Percentiles rank a stretch among this genome's conserved stretches.
These are phyloP conservation scores for Chlorella sp. DNA, from an alignment of 139 green algal species.

Conservation along the genomic window DNA sequence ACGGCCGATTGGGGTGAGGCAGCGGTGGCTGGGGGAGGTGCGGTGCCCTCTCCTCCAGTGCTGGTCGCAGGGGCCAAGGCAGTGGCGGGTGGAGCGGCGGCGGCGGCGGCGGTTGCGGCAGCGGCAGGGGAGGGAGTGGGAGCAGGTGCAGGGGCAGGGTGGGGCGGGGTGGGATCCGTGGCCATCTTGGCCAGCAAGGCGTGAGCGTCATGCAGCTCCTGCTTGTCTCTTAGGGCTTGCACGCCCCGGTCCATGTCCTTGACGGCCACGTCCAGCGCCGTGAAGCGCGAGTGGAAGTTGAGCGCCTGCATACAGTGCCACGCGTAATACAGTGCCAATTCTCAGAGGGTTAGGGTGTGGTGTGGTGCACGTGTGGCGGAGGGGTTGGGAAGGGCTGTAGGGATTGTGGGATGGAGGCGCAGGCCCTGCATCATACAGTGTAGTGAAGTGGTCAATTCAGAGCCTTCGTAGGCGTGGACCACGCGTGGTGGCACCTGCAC, in stretches of 20 bases:
- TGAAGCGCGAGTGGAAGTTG: conserved; percentile 14
- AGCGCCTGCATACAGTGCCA: neutral
- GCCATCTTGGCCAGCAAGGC: conserved; percentile 39
- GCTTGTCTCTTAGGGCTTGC: conserved; percentile 45
- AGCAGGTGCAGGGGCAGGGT: conserved; percentile 7
- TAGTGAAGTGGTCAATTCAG: too few relatives aligned
- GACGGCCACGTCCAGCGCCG: conserved; percentile 39
- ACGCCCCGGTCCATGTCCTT: conserved; percentile 52
- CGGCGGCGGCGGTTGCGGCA: neutral
- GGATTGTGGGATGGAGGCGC: too few relatives aligned
- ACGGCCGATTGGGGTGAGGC: neutral
- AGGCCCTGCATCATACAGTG: too few relatives aligned
- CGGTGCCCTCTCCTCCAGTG: too few relatives aligned
- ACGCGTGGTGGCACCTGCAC: too few relatives aligned
- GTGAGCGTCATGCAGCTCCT: conserved; percentile 54
- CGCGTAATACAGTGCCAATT: too few relatives aligned
- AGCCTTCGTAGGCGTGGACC: neutral
- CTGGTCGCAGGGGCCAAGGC: neutral
- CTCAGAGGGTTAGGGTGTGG: too few relatives aligned
- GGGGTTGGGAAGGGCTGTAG: too few relatives aligned
- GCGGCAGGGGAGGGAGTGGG: neutral
- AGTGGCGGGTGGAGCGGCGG: neutral
- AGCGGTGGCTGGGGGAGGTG: neutral
- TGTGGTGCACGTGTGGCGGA: too few relatives aligned
- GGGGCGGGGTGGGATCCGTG: conserved; percentile 5